Evolutionary conservation across 176 grass and related monocot species (phyloP), one percentile per base, ranked within the genome.

Genomic region (Carex kokanica): DNA sequence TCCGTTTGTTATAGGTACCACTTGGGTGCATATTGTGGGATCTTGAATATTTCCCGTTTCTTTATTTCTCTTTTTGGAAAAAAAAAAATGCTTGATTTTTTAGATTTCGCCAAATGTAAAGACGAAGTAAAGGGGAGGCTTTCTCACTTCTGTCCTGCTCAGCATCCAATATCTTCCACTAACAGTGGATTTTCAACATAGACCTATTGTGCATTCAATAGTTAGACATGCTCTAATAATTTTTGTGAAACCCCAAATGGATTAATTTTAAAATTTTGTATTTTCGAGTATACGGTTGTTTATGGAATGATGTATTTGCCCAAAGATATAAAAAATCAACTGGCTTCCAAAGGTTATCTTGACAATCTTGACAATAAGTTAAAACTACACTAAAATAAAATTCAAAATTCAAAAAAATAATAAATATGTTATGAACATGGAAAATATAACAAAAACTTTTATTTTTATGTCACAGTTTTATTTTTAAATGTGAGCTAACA

Each of bases 111-210:
- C 79, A 81, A 63, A 63, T 81, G 79, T 64, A 81, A 81, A 81
- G 57, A n/a, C 60, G 8, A 41, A 78, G 49, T 55, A 59, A 80
- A 38, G 32, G n/a, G 4, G 13, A 62, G 57, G 59, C 57, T 64
- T 64, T 81, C 58, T 64, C 23, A n/a, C 79, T 49, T 65, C 79
- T 2, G 14, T 64, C 57, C 36, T 63, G 41, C n/a, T 81, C 79
- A 63, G 40, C 57, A 64, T 81, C 79, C 79, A 81, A 45, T 62
- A 61, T 81, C 79, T 64, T 2, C 79, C 78, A 81, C 79, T 81
- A 20, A 43, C 17, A n/a, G 0, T 27, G 8, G 1, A 79, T 32
- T 60, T 59, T 59, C 20, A 5, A 80, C 27, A 20, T 60, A 13
- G 55, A 59, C 51, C 34, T 60, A 60, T 61, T 38, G 27, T 80